phyloP scores from a whole-genome alignment of 73 alveolate species.

The Uronychia setigera region DNA sequence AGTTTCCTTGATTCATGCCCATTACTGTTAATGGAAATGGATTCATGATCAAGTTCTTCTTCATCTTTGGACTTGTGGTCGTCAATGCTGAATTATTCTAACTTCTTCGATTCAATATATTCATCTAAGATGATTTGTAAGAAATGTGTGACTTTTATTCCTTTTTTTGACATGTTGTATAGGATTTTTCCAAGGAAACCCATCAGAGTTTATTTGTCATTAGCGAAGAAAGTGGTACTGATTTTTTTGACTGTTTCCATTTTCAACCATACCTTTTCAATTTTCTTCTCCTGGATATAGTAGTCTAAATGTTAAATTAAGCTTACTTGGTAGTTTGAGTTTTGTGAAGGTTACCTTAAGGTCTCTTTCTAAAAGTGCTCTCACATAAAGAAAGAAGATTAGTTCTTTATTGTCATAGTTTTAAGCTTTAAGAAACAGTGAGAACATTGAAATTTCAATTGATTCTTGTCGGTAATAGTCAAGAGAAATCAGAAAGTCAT shows the following conservation, averaged over 20 bases:
- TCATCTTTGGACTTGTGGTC: background rate
- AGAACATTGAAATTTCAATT: background rate
- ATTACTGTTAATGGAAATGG: too few species aligned
- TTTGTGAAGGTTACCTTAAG: background rate
- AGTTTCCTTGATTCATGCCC: background rate
- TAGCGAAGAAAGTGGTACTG: background rate
- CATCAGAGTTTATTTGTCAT: background rate
- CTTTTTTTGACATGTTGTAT: background rate
- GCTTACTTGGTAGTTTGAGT: background rate
- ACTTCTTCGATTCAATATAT: background rate
- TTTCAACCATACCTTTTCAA: background rate
- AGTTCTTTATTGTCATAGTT: background rate
- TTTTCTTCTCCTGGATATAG: background rate
- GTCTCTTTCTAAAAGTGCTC: background rate
- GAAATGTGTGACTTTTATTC: background rate
- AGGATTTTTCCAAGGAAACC: background rate
- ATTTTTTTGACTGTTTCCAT: background rate
- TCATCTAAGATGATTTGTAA: background rate
- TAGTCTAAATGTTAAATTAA: background rate
- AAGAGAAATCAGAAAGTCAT: background rate
- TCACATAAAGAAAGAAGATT: background rate
- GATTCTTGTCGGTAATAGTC: background rate
- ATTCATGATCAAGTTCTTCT: background rate
- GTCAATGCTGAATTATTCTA: background rate
- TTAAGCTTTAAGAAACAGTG: background rate